A percentile compares a stretch with the other conserved stretches of the same genome.
phyloP scores from a whole-genome alignment of 805 yeast genomes.

The Kodamaea sagamina region DNA sequence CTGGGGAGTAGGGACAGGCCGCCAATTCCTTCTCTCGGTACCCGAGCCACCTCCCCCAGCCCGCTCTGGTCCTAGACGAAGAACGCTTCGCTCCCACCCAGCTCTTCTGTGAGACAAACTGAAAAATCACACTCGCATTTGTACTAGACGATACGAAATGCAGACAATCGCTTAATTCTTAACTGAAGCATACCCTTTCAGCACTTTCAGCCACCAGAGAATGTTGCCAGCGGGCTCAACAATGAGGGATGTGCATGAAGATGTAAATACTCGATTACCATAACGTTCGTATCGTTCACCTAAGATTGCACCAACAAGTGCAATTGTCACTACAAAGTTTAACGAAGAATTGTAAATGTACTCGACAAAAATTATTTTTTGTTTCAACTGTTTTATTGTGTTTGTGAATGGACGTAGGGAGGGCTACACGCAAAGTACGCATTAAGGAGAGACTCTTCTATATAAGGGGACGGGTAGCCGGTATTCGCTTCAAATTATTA shows the following conservation, averaged over 20 bases:
- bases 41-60: too few relatives aligned
- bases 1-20: too few relatives aligned
- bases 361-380: slow-evolving; percentile 4
- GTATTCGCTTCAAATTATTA: neutral
- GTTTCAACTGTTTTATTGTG: slow-evolving; percentile 7
- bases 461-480: slow-evolving; percentile 1
- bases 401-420: neutral
- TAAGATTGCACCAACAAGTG: neutral
- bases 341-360: neutral
- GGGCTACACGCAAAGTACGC: slow-evolving; percentile 4
- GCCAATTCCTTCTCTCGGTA: too few relatives aligned
- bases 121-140: neutral
- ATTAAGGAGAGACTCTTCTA: neutral
- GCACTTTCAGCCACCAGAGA: neutral
- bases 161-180: neutral
- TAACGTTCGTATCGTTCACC: slow-evolving; percentile 1
- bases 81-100: too few relatives aligned
- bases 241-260: neutral
- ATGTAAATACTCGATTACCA: slow-evolving; percentile 7
- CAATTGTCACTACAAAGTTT: neutral
- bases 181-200: neutral
- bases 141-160: slow-evolving; percentile 3
- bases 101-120: too few relatives aligned
- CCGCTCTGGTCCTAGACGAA: too few relatives aligned
- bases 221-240: neutral